Evolutionary conservation across 371 early-diverging fungal genomes (phyloP), one percentile per base, ranked within the genome.

Genomic region (Dichotomocladium elegans): DNA sequence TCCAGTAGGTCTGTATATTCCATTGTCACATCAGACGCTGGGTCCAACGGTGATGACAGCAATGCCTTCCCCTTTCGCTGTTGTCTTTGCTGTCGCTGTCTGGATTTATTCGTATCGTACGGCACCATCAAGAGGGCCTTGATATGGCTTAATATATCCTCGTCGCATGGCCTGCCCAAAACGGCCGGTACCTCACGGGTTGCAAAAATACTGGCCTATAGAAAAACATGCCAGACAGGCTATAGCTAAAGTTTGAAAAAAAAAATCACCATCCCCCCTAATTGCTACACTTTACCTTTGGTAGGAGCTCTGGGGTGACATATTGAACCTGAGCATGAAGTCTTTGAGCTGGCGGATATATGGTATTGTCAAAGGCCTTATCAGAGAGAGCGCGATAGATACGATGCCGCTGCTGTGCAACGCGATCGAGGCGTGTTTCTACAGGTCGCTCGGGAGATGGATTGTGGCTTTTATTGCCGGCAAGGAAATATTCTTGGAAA

Each of bases 401-500:
- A 10, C 58, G 53, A 9, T 40, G 24, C 43, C 74, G 60, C 11
- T 58, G 46, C 14, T 54, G 26, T 19, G 29, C 41, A 15, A 61
- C 26, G 12, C 63, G 46, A 40, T 71, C 63, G 14, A 53, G 47
- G 1, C 52, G 48, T 8, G 63, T 51, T 0, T 52, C 6, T 4
- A 41, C 47, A 0, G 41, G 30, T 22, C 24, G 53, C 12, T 54
- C 27, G 0, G 59, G 41, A 7, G 69, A 67, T 3, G 74, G 70
- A 24, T 74, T 47, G 40, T 74, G 70, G 12, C 47, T n/a, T 3
- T 53, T 57, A 14, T 61, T 62, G 51, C 59, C 69, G 22, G 60
- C 63, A 3, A 72, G 46, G 6, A 48, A 41, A 37, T 76, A 76
- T 58, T 76, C 77, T 47, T 68, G 67, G 51, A 68, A 72, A 1